Base-by-base conservation (phyloP, 2,329 filamentous ascomycete genomes). In the Bipolaris gigantea region DNA sequence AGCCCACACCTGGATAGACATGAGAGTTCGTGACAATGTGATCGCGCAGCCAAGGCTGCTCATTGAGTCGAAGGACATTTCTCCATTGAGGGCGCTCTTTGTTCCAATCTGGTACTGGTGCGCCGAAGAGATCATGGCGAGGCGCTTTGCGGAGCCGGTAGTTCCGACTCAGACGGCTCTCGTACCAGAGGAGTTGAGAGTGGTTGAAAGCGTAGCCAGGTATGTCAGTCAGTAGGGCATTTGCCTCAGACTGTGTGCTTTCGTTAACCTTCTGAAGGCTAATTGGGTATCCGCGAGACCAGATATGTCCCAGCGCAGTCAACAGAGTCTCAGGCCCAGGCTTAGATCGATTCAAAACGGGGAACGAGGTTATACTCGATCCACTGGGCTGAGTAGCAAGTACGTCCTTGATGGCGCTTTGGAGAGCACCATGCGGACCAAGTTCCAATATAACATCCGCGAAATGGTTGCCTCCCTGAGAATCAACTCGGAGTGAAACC, bases 351-450 rank as follows among this genome's bases (percentile, higher is more conserved):
- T 45, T 43, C 38, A 56, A 33, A 13, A 35, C 8, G 3, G 23
- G 39, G 34, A 35, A 43, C 3, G 11, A 34, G 5, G 30, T 25
- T 13, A 25, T 23, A 25, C 34, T 13, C 10, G 23, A 23, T 9
- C 34, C 33, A 32, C 34, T 27, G 4, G 34, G 34, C 9, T 38
- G 33, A 18, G 32, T 15, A 15, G 51, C 64, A 1, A 56, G 30
- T 15, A 45, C 53, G 1, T 60, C 39, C 1, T 38, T 33, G 10
- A 50, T 9, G 4, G 60, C 58, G 25, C 57, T 53, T 44, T 75
- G 76, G 4, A 81, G 67, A 2, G 75, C 72, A 0, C 77, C 73
- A 53, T 80, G 78, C 2, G 77, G 74, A 0, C 79, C 79, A 13
- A 80, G 63, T 48, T 81, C 79, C 4, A 81, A 5, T 1, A 40